Evolutionary conservation across 495 filamentous ascomycete species (phyloP), one percentile per base, ranked within the genome.

Genomic region (Xylaria flabelliformis): DNA sequence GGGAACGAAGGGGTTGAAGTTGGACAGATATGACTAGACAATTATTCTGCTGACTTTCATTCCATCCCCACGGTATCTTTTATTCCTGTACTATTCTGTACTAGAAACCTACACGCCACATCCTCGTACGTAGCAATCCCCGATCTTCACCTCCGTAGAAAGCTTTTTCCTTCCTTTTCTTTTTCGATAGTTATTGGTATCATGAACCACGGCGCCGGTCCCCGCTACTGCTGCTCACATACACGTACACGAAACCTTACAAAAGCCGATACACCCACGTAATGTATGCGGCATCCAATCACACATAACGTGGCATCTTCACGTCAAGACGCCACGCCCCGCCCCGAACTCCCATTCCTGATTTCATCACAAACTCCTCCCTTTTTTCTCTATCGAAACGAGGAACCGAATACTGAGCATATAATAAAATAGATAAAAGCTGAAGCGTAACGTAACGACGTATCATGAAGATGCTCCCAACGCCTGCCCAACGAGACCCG

Each of bases 171-270:
- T 53, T 26, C 50, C 21, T 26, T 29, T 56, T 17, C 53, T 55
- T 56, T 56, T 56, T 56, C 53, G 53, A 29, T 32, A 32, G 34
- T 4, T 34, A 2, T 56, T 56, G 53, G 26, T 19, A 56, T 32
- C 53, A 17, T 56, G 53, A 56, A 56, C 53, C 53, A 56, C 26
- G 53, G 53, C 24, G 53, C 53, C 53, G n/a, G 53, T 15, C 15
- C 8, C 46, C 4, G 64, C 64, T 29, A 17, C 64, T 29, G 29
- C 64, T 66, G 19, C 46, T 32, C 64, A 66, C 41, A 66, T 39
- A 66, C 46, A 66, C 64, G 46, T 66, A 66, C 64, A 66, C 64
- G 46, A 66, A 36, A 53, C 29, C 29, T 56, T 66, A 66, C 64
- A 53, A 66, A 32, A 53, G 0, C 24, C 34, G 46, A 53, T 24